Evolutionary conservation across 306 rosid species (phyloP).

Genomic region (Benincasa hispida): DNA sequence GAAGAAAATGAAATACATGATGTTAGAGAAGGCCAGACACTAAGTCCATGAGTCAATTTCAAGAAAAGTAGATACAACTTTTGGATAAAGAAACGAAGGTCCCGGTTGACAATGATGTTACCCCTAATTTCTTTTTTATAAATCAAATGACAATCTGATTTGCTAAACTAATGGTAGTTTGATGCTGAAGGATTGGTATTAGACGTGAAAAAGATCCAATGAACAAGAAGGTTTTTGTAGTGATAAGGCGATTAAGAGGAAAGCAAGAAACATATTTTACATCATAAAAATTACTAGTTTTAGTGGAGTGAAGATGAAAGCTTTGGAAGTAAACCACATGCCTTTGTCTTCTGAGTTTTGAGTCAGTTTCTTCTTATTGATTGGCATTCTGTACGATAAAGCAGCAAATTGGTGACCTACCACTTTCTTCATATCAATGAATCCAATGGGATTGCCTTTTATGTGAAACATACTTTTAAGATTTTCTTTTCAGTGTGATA

Average conservation of each 20-base stretch:
- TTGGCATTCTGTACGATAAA: conserved; percentile 4
- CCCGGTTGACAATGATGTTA: background rate
- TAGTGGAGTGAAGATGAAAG: conserved; percentile 7
- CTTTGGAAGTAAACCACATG: background rate
- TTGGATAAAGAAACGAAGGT: background rate
- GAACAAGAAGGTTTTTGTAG: background rate
- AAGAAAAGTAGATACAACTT: background rate
- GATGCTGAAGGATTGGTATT: background rate
- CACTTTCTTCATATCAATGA: conserved; percentile 5
- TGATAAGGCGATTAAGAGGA: conserved; percentile 6
- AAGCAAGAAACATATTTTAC: background rate
- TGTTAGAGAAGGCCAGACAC: background rate
- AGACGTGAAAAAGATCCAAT: background rate
- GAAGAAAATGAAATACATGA: background rate
- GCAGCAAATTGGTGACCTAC: conserved; percentile 1
- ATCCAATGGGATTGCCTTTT: background rate
- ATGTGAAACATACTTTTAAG: background rate
- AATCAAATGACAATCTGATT: background rate
- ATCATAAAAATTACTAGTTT: background rate
- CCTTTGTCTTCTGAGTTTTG: conserved; percentile 3
- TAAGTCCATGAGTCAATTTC: background rate
- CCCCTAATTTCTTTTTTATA: background rate
- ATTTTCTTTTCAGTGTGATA: conserved; percentile 4
- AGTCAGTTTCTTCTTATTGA: conserved; percentile 1
- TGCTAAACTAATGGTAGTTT: background rate